Conservation (phyloP, 345 rosid genomes). For the Garcia nutans region DNA sequence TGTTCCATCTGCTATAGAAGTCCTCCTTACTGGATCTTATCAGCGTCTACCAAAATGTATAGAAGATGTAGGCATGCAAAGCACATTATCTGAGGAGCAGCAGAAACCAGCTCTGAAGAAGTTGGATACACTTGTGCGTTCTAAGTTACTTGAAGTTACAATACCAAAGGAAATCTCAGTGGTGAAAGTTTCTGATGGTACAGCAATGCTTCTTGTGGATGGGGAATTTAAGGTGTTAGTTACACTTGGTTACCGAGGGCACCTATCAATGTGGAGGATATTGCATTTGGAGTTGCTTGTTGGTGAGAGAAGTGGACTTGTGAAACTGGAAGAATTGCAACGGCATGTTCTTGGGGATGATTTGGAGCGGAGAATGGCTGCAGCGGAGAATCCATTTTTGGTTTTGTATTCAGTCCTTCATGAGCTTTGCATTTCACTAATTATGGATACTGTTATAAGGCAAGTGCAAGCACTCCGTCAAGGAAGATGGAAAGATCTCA, state of each 20-base stretch:
- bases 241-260: slow-evolving; percentile 98
- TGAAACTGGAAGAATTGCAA: slow-evolving; percentile 69
- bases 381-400: slow-evolving; percentile 75
- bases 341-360: slow-evolving; percentile 90
- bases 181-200: slow-evolving; percentile 85
- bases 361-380: slow-evolving; percentile 94
- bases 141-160: slow-evolving; percentile 80
- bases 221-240: slow-evolving; percentile 94
- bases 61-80: slow-evolving; percentile 83
- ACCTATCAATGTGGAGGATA: slow-evolving; percentile 94
- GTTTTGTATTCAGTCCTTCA: slow-evolving; percentile 79
- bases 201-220: slow-evolving; percentile 64
- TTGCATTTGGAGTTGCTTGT: slow-evolving; percentile 94
- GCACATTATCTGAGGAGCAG: slow-evolving; percentile 64
- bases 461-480: slow-evolving; percentile 83
- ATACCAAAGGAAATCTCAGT: slow-evolving; percentile 83
- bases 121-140: slow-evolving; percentile 82
- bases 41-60: slow-evolving; percentile 87
- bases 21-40: slow-evolving; percentile 83
- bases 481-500: slow-evolving; percentile 95
- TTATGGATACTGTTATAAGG: slow-evolving; percentile 95
- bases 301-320: slow-evolving; percentile 81
- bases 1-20: slow-evolving; percentile 89
- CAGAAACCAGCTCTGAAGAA: slow-evolving; percentile 85
- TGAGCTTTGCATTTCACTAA: slow-evolving; percentile 81